Evolutionary conservation across 2,329 filamentous ascomycete genomes (phyloP), one percentile per base, ranked within the genome.

Genomic region (Cylindrodendrum hubeiense): DNA sequence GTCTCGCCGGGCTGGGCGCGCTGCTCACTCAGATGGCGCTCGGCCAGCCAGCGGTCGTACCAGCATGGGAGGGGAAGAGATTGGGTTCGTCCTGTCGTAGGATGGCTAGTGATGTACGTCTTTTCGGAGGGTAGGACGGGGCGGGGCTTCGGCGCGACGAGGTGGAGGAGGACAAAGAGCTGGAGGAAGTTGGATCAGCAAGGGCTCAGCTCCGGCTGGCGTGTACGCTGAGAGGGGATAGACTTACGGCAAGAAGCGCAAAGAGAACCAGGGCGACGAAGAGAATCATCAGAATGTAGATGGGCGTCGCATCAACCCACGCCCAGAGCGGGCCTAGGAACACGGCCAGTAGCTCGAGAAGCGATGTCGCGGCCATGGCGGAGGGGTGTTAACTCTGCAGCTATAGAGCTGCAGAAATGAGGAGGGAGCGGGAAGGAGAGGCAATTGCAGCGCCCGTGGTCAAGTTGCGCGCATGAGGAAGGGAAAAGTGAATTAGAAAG

Each of bases 101-200:
- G 85, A 39, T 89, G 83, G 43, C 94, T 91, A 4, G 93, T 97
- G 52, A 89, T 86, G 83, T 95, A 99, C 39, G 87, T 90, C 83
- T 96, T 97, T 79, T 99, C 96, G 33, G 93, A 93, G 4, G 88
- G 85, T 34, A 90, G 84, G 2, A 93, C 87, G 24, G 85, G 82
- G 61, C 96, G 92, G 10, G 96, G 96, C 54, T 90, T 89, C 17
- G 95, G 95, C 9, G 95, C 95, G 77, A 97, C 85, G 64, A 94
- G 79, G 76, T 89, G 90, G 52, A 98, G 87, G 65, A 90, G 81
- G 55, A 89, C 75, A 76, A 92, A 95, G 74, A 90, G 76, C 81
- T 83, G 61, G 15, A 39, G 13, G 41, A 22, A 24, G 59, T 44
- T 34, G 57, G 30, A 55, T 71, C 41, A 72, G 66, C 50, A 4